These are phyloP conservation scores for Colletotrichum tropicicola DNA, from an alignment of 2,329 filamentous ascomycete species.

Conservation along the genomic window DNA sequence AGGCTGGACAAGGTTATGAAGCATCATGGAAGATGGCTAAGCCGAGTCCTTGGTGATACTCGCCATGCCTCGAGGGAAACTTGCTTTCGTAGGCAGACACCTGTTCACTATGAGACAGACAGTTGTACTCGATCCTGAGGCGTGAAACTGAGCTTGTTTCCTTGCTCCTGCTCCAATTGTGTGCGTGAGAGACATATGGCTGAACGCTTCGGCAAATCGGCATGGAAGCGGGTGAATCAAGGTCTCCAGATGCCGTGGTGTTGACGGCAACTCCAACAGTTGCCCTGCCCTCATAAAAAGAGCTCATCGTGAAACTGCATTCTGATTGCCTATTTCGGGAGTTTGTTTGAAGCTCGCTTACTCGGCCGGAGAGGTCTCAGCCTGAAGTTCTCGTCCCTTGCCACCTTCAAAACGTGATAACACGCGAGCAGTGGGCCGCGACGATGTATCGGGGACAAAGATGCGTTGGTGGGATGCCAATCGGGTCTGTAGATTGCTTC, in stretches of 20 bases:
- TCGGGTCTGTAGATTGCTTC: neutral
- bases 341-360: neutral
- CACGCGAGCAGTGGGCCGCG: constrained; percentile 8
- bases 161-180: too few species aligned
- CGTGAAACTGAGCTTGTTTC: too few species aligned
- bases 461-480: neutral
- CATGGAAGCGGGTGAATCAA: too few species aligned
- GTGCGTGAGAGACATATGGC: too few species aligned
- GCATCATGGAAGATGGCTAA: neutral
- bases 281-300: neutral
- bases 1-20: neutral
- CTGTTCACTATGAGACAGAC: too few species aligned
- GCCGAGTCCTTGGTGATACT: neutral
- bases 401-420: neutral
- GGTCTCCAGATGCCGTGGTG: too few species aligned
- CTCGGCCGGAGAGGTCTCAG: constrained; percentile 1
- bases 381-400: neutral
- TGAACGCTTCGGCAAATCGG: too few species aligned
- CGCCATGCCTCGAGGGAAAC: too few species aligned
- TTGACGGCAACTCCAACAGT: too few species aligned
- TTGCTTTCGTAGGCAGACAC: too few species aligned
- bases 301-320: neutral
- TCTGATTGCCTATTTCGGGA: neutral
- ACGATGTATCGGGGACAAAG: neutral
- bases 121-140: too few species aligned